Evolutionary conservation across 1,139 yeast species (phyloP), one percentile per base, ranked within the genome.

Genomic region (Arxiozyma bovina): DNA sequence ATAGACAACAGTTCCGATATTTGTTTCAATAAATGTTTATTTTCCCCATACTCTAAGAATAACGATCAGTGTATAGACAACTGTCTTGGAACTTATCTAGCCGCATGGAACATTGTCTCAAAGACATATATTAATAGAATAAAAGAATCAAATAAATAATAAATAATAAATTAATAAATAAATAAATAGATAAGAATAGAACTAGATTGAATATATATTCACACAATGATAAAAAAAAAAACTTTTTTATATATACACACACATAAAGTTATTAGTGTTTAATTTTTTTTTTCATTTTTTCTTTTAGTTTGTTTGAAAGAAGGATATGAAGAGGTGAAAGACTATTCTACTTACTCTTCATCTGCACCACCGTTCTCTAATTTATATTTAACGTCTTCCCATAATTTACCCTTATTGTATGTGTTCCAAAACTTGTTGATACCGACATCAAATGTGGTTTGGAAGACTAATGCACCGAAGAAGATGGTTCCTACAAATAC

Each of bases 391-490:
- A 93, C 87, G 69, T 93, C 98, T 72, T 87, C 84, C 99, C 99
- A 93, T 77, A 90, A 89, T 78, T 93, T 93, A 67, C 98, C 99
- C 71, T 79, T 79, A 83, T 93, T 93, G 78, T 86, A 88, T 73
- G 76, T 75, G 72, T 88, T 96, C 78, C 86, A 93, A 87, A 89
- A 86, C 55, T 71, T 72, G 71, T 90, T 91, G 62, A 91, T 80
- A 61, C 82, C 85, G 61, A 76, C 74, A 74, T 90, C 96, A 71
- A 90, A 91, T 68, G 81, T 82, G 59, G 81, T 85, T 77, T 93
- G 96, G 81, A 91, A 91, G 61, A 85, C 83, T 71, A 93, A 93
- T 52, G 99, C 93, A 66, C 88, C 83, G 53, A 82, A 86, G 65
- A 93, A 86, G 60, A 93, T 78, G 61, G 96, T 77, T 61, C 90